phyloP scores from a whole-genome alignment of 1,284 basidiomycete species.

The Microbotryomycetes sp. region DNA sequence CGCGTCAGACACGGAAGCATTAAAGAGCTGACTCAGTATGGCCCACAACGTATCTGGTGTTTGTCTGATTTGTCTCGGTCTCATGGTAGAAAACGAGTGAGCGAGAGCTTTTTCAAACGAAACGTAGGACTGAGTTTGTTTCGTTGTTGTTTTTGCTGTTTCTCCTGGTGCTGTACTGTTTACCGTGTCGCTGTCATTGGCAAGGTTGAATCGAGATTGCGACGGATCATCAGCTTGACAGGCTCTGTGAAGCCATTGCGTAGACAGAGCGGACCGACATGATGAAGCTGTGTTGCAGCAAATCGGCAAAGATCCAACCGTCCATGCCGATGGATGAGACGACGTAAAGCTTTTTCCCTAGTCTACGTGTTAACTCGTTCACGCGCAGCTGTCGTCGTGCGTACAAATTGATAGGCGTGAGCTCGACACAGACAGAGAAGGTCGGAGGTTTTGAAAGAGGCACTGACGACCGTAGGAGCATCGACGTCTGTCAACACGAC shows the following conservation, averaged over 20 bases:
- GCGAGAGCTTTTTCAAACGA: constrained; percentile 54
- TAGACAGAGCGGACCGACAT: constrained; percentile 52
- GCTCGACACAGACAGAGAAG: not conserved
- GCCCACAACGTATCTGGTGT: constrained; percentile 58
- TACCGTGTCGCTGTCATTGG: constrained; percentile 44
- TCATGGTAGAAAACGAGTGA: constrained; percentile 60
- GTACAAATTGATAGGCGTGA: not conserved
- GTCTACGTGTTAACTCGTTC: constrained; percentile 66
- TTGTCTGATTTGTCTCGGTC: constrained; percentile 67
- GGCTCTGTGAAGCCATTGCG: not conserved
- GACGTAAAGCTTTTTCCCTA: constrained; percentile 73
- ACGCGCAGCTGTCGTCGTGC: constrained; percentile 56
- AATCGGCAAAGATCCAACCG: constrained; percentile 91
- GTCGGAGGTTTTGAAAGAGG: not conserved
- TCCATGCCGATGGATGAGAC: constrained; percentile 83
- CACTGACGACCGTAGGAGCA: constrained; percentile 57
- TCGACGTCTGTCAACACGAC: constrained; percentile 38
- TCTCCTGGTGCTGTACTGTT: constrained; percentile 49
- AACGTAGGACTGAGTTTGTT: constrained; percentile 58
- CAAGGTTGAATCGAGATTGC: not conserved
- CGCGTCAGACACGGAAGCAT: too few relatives aligned
- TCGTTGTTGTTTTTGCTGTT: constrained; percentile 49
- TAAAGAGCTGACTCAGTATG: constrained; percentile 56
- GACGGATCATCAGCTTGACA: too few relatives aligned
- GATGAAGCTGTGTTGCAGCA: constrained; percentile 77